phyloP scores from a whole-genome alignment of 2,329 filamentous ascomycete genomes.

The Aspergillus intermedius region DNA sequence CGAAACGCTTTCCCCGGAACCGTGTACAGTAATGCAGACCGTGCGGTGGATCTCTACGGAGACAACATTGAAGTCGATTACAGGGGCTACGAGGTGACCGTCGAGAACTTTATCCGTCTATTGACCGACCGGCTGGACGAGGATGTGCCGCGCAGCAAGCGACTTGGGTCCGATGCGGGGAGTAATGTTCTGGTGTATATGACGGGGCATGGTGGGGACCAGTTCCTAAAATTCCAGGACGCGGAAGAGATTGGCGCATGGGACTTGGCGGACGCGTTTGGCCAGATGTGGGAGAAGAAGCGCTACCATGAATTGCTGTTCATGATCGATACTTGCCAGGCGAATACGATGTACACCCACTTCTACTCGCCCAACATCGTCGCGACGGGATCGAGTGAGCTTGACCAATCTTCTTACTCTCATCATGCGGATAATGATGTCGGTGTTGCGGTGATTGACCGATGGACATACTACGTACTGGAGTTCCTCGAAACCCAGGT shows the following conservation, averaged over 20 bases:
- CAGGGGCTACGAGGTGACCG: slow-evolving; percentile 93
- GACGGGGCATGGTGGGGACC: slow-evolving; percentile 96
- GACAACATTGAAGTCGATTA: slow-evolving; percentile 99
- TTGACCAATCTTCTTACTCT: slow-evolving; percentile 93
- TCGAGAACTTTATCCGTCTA: slow-evolving; percentile 95
- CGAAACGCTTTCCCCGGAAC: slow-evolving; percentile 96
- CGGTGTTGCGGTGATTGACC: slow-evolving; percentile 94
- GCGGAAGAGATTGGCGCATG: slow-evolving; percentile 95
- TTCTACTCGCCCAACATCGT: slow-evolving; percentile 98
- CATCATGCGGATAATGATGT: slow-evolving; percentile 98
- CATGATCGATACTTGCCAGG: slow-evolving; percentile 99
- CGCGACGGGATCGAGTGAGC: slow-evolving; percentile 89
- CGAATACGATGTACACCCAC: slow-evolving; percentile 98
- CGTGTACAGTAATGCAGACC: slow-evolving; percentile 96
- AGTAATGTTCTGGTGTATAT: slow-evolving; percentile 98
- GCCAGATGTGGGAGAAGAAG: slow-evolving; percentile 99
- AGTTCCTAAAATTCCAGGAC: slow-evolving; percentile 98
- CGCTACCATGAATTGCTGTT: slow-evolving; percentile 97
- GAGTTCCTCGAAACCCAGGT: slow-evolving; percentile 93
- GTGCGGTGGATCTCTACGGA: slow-evolving; percentile 90
- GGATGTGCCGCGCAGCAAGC: slow-evolving; percentile 90
- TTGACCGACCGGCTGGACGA: slow-evolving; percentile 90
- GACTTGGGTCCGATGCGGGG: slow-evolving; percentile 85
- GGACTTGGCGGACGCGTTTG: slow-evolving; percentile 92
- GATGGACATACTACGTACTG: slow-evolving; percentile 97